A percentile compares a stretch with the other conserved stretches of the same genome.
phyloP scores from a whole-genome alignment of 768 basidiomycete species.

The Lactifluus subvellereus region DNA sequence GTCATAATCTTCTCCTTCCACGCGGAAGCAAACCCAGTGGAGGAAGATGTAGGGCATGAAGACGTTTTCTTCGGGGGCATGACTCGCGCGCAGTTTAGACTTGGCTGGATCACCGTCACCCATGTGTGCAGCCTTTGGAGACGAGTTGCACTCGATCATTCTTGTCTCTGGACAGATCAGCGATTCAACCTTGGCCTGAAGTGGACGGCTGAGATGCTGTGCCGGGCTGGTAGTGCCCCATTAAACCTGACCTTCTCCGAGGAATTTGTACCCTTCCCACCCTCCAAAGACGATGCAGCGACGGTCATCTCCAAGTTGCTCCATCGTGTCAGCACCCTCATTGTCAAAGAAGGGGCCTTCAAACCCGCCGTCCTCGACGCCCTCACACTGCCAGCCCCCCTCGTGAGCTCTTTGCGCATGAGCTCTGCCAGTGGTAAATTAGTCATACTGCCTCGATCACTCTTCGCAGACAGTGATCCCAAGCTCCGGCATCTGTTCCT shows the following conservation, averaged over 20 bases:
- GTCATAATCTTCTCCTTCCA: constrained; percentile 8
- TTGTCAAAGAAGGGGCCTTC: not conserved
- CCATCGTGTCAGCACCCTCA: constrained; percentile 9
- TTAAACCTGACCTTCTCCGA: not conserved
- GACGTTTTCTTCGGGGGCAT: not conserved
- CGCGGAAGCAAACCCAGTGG: constrained; percentile 1
- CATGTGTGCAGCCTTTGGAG: constrained; percentile 20
- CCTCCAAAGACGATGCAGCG: not conserved
- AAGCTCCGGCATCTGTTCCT: not conserved
- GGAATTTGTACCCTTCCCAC: constrained; percentile 1
- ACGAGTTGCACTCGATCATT: constrained; percentile 9
- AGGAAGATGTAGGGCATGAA: not conserved
- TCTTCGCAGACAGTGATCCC: constrained; percentile 1
- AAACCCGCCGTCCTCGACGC: not conserved
- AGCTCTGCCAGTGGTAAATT: not conserved
- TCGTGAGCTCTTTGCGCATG: constrained; percentile 4
- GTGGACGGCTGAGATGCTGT: constrained; percentile 12
- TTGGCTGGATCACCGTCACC: constrained; percentile 16
- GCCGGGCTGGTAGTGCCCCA: constrained; percentile 9
- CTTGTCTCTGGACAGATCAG: constrained; percentile 9
- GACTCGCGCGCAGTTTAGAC: not conserved
- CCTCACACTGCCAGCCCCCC: constrained; percentile 1
- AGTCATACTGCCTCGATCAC: not conserved
- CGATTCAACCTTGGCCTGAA: constrained; percentile 14
- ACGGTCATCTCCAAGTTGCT: constrained; percentile 8